Evolutionary conservation across 2,329 filamentous ascomycete species (phyloP).

Genomic region (Cytospora chrysosperma): DNA sequence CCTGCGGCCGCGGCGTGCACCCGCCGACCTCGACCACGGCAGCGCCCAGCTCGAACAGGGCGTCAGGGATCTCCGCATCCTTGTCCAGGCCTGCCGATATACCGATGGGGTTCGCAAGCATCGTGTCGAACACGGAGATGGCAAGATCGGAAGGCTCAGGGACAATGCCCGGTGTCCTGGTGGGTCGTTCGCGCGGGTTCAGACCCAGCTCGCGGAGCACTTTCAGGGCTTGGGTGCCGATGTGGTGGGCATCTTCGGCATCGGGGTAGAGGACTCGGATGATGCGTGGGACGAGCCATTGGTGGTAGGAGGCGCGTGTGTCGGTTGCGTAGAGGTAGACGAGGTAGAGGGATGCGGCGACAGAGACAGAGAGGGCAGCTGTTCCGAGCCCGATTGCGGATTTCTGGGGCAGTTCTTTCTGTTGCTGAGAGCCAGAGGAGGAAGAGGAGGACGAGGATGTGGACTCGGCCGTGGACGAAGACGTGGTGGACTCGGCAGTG

Average conservation of each 20-base stretch:
- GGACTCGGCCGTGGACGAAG: constrained; percentile 19
- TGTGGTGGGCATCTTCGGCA: constrained; percentile 89
- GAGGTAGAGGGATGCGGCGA: constrained; percentile 44
- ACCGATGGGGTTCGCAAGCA: constrained; percentile 80
- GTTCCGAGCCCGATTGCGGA: constrained; percentile 13
- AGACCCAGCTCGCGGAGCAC: constrained; percentile 71
- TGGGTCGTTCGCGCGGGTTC: constrained; percentile 76
- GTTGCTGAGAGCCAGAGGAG: background rate
- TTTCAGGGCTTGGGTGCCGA: constrained; percentile 70
- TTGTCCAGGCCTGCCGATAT: constrained; percentile 60
- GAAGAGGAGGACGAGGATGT: constrained; percentile 30
- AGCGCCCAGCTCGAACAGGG: constrained; percentile 80
- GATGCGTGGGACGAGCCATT: constrained; percentile 64
- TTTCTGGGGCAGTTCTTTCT: background rate
- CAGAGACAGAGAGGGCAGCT: constrained; percentile 40
- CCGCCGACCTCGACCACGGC: constrained; percentile 91
- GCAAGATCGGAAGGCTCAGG: constrained; percentile 40
- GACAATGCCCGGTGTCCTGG: constrained; percentile 31
- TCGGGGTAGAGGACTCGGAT: constrained; percentile 68
- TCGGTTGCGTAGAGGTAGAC: constrained; percentile 72
- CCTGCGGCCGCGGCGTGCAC: constrained; percentile 81
- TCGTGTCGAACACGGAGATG: constrained; percentile 69
- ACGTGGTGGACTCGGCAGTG: background rate
- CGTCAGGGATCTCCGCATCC: constrained; percentile 72
- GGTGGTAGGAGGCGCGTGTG: constrained; percentile 69